phyloP scores from a whole-genome alignment of 2,329 filamentous ascomycete genomes.

The Capronia coronata region DNA sequence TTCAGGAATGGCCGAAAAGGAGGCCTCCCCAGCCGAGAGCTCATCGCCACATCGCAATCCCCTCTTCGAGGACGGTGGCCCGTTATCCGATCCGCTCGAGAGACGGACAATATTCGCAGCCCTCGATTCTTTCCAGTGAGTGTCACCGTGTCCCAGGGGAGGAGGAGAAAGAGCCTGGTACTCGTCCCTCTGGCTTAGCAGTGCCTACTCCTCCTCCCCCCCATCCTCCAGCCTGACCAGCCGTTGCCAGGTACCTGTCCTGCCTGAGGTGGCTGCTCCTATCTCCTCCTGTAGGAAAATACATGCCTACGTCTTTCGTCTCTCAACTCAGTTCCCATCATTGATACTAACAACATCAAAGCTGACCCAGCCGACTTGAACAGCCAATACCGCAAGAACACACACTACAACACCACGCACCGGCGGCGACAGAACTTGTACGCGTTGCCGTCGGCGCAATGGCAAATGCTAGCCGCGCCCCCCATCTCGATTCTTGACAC shows the following conservation, averaged over 20 bases:
- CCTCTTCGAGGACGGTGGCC: slow-evolving; percentile 48
- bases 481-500: slow-evolving; percentile 79
- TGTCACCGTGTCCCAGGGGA: no score
- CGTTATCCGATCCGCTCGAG: slow-evolving; percentile 71
- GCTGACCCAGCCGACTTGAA: slow-evolving; percentile 19
- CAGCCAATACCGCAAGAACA: slow-evolving; percentile 76
- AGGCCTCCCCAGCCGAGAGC: background rate
- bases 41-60: slow-evolving; percentile 6
- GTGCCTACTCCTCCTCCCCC: background rate
- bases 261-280: no score
- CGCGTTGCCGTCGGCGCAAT: slow-evolving; percentile 74
- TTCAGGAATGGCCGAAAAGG: background rate
- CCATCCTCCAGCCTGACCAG: no score
- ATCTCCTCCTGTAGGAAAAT: no score
- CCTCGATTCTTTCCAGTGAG: slow-evolving; percentile 83
- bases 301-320: background rate
- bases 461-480: slow-evolving; percentile 70
- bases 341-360: background rate
- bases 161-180: no score
- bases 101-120: slow-evolving; percentile 70
- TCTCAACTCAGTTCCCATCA: background rate
- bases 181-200: background rate
- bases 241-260: no score
- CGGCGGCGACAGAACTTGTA: slow-evolving; percentile 89
- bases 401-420: slow-evolving; percentile 88